A percentile compares a stretch with the other conserved stretches of the same genome.
These are phyloP conservation scores for Neobulgaria alba DNA, from an alignment of 2,329 filamentous ascomycete species.

Conservation along the genomic window DNA sequence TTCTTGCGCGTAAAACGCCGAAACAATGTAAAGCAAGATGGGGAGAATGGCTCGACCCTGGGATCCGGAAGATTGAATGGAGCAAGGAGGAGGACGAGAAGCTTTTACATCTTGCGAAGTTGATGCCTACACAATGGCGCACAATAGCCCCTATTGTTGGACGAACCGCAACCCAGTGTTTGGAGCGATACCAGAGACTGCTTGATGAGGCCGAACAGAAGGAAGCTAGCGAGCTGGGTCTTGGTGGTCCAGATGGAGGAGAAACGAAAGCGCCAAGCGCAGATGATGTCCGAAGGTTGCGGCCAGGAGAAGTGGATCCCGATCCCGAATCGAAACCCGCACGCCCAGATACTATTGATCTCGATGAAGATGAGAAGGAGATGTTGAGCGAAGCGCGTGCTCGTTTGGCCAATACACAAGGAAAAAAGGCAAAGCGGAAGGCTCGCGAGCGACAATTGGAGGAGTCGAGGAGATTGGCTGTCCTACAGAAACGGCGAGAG, in stretches of 20 bases:
- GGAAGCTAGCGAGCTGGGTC: constrained; percentile 70
- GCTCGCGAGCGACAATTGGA: constrained; percentile 92
- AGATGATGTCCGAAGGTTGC: constrained; percentile 80
- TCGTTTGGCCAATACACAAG: constrained; percentile 92
- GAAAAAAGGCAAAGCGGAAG: constrained; percentile 98
- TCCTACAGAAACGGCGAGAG: constrained; percentile 90
- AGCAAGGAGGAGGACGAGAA: constrained; percentile 98
- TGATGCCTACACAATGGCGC: constrained; percentile 99
- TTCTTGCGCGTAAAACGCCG: constrained; percentile 92
- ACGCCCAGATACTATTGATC: constrained; percentile 89
- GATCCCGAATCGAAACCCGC: constrained; percentile 95
- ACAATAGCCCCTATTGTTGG: constrained; percentile 97
- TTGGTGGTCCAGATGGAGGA: constrained; percentile 78
- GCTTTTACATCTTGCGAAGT: constrained; percentile 87
- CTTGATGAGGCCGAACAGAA: constrained; percentile 90
- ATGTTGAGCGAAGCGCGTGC: constrained; percentile 98
- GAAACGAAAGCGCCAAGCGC: constrained; percentile 83
- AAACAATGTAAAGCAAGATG: constrained; percentile 99
- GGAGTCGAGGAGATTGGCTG: constrained; percentile 81
- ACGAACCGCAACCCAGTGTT: constrained; percentile 90
- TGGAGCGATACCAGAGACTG: constrained; percentile 93
- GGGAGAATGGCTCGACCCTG: constrained; percentile 96
- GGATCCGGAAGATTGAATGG: constrained; percentile 98
- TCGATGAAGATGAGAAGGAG: constrained; percentile 98
- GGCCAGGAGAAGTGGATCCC: constrained; percentile 92